Conservation (phyloP, 2,329 filamentous ascomycete species). For the Botrytis hyacinthi region DNA sequence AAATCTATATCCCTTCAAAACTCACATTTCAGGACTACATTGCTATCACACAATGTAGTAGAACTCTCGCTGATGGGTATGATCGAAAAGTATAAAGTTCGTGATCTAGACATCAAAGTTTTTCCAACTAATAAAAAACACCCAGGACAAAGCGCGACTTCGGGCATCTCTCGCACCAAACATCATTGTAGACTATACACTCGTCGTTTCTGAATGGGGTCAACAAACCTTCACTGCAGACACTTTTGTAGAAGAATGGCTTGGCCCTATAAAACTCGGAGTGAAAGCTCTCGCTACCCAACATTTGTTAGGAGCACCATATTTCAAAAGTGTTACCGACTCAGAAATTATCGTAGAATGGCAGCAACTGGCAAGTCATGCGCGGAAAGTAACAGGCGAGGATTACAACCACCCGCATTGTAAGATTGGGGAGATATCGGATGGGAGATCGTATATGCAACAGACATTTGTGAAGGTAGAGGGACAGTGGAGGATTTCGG, state of each 20-base stretch:
- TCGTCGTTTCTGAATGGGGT: slow-evolving; percentile 26
- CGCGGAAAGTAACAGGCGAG: slow-evolving; percentile 25
- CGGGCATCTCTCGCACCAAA: slow-evolving; percentile 22
- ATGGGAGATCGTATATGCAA: slow-evolving; percentile 30
- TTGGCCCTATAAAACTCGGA: slow-evolving; percentile 25
- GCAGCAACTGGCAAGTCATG: slow-evolving; percentile 35
- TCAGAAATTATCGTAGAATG: slow-evolving; percentile 33
- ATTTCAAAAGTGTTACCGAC: slow-evolving; percentile 30
- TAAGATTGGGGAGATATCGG: slow-evolving; percentile 27
- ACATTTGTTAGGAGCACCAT: slow-evolving; percentile 33
- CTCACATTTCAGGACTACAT: slow-evolving; percentile 34
- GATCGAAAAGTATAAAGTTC: slow-evolving; percentile 30
- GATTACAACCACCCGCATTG: slow-evolving; percentile 27
- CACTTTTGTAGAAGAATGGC: slow-evolving; percentile 26
- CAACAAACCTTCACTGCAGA: slow-evolving; percentile 23
- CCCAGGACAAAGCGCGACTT: background rate
- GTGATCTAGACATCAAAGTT: background rate
- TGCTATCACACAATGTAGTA: slow-evolving; percentile 29
- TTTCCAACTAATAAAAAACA: background rate
- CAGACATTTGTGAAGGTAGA: slow-evolving; percentile 27
- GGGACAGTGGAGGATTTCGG: slow-evolving; percentile 24
- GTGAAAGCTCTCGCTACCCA: slow-evolving; percentile 29
- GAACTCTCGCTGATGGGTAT: slow-evolving; percentile 34
- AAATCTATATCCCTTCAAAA: slow-evolving; percentile 32
- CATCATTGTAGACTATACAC: slow-evolving; percentile 27